A percentile compares a stretch with the other conserved stretches of the same genome.
These are phyloP conservation scores for Tylopilus intermedius DNA, from an alignment of 768 basidiomycete species.

Conservation along the genomic window DNA sequence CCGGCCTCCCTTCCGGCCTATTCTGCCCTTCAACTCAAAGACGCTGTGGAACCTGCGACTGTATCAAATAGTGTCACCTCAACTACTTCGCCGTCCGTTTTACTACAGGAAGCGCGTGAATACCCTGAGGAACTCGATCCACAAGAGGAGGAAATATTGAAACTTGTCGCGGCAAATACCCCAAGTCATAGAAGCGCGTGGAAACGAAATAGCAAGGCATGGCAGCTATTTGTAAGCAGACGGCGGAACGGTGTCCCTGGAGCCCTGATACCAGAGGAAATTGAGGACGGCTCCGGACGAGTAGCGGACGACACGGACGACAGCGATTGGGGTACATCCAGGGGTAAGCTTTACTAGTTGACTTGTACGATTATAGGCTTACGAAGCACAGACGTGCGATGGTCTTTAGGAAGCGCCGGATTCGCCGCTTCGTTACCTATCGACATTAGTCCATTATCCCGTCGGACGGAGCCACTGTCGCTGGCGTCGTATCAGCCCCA, in stretches of 20 bases:
- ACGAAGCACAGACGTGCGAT: slow-evolving; percentile 21
- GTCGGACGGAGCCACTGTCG: slow-evolving; percentile 38
- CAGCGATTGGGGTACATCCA: slow-evolving; percentile 23
- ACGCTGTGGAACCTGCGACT: background rate
- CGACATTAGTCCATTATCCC: slow-evolving; percentile 41
- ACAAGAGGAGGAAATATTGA: slow-evolving; percentile 50
- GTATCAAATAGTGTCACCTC: background rate
- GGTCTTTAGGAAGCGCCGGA: slow-evolving; percentile 27
- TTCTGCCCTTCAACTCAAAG: slow-evolving; percentile 44
- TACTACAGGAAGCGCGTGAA: slow-evolving; percentile 11
- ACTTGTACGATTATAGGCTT: background rate
- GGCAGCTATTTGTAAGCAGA: slow-evolving; percentile 52
- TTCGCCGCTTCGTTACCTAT: slow-evolving; percentile 62
- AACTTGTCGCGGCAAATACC: slow-evolving; percentile 61
- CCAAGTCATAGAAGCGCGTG: slow-evolving; percentile 72
- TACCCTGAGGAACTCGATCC: slow-evolving; percentile 30
- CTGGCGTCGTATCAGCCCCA: slow-evolving; percentile 57
- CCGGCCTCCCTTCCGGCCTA: slow-evolving; percentile 67
- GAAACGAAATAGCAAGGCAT: slow-evolving; percentile 58
- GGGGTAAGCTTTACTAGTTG: slow-evolving; percentile 19
- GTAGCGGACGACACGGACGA: slow-evolving; percentile 16
- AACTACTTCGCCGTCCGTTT: background rate
- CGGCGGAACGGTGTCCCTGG: slow-evolving; percentile 27
- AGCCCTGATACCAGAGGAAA: slow-evolving; percentile 34
- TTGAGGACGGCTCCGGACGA: slow-evolving; percentile 26